phyloP scores from a whole-genome alignment of 2,329 filamentous ascomycete species.

The Colletotrichum aenigma region DNA sequence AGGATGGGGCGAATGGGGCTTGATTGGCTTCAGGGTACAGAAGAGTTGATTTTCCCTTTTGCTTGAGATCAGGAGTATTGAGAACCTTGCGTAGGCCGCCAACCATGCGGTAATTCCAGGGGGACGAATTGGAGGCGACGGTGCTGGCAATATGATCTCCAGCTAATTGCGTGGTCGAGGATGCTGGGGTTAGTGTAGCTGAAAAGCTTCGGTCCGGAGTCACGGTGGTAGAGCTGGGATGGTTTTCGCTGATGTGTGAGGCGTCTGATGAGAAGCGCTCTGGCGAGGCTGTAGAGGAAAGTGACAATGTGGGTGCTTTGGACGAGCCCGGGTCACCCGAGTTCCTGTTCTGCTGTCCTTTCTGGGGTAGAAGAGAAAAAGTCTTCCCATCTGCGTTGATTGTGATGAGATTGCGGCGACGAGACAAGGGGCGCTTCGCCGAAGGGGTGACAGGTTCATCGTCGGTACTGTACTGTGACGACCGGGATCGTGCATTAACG shows the following conservation, averaged over 20 bases:
- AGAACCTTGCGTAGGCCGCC: constrained; percentile 60
- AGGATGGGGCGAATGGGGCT: constrained; percentile 16
- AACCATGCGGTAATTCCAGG: constrained; percentile 59
- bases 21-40: constrained; percentile 4
- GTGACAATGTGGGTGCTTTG: constrained; percentile 47
- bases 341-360: neutral
- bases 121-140: constrained; percentile 34
- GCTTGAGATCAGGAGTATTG: constrained; percentile 47
- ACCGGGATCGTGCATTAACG: constrained; percentile 38
- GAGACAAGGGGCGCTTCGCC: constrained; percentile 36
- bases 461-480: constrained; percentile 16
- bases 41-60: constrained; percentile 34
- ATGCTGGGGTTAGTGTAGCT: constrained; percentile 33
- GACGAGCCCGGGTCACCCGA: constrained; percentile 25
- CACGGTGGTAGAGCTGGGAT: constrained; percentile 48
- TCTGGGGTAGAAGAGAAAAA: constrained; percentile 53
- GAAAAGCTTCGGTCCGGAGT: constrained; percentile 51
- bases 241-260: constrained; percentile 46
- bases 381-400: constrained; percentile 61
- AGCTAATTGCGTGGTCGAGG: constrained; percentile 36
- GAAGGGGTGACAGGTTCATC: constrained; percentile 24
- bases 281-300: constrained; percentile 54
- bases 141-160: constrained; percentile 33
- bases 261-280: constrained; percentile 52
- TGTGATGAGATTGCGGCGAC: constrained; percentile 50